phyloP scores from a whole-genome alignment of 2,329 filamentous ascomycete genomes.

The Pestalotiopsis sp. region DNA sequence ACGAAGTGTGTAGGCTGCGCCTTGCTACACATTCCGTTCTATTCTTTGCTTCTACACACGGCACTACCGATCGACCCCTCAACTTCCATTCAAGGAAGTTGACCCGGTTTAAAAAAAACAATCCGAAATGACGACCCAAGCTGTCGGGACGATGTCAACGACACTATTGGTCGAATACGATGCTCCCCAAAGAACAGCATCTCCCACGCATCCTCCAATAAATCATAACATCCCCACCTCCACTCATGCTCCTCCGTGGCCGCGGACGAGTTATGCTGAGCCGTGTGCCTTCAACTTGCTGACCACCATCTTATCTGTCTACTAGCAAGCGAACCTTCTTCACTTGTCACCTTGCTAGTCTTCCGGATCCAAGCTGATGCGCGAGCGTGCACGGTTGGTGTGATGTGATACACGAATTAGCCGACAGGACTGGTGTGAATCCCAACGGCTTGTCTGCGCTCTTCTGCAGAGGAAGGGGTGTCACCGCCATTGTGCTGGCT shows the following conservation, averaged over 20 bases:
- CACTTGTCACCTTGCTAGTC: background rate
- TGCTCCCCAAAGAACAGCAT: background rate
- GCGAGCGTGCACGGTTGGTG: background rate
- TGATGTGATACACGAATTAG: background rate
- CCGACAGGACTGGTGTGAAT: background rate
- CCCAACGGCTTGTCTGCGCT: background rate
- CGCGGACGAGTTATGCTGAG: background rate
- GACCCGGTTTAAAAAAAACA: background rate
- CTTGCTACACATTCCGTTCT: background rate
- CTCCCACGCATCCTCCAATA: background rate
- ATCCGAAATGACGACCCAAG: slow-evolving; percentile 2
- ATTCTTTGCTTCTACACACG: background rate
- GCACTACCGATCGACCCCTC: slow-evolving; percentile 1
- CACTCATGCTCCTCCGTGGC: background rate
- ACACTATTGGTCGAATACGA: background rate
- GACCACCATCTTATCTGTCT: background rate
- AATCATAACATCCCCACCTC: background rate
- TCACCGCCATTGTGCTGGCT: background rate
- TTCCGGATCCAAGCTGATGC: background rate
- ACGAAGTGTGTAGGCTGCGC: background rate
- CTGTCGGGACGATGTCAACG: background rate
- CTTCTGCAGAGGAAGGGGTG: background rate
- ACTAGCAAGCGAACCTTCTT: background rate
- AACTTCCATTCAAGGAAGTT: slow-evolving; percentile 1
- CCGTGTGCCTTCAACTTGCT: background rate